Evolutionary conservation across 148 eudicot species (phyloP).

Genomic region (Cornus kousa): DNA sequence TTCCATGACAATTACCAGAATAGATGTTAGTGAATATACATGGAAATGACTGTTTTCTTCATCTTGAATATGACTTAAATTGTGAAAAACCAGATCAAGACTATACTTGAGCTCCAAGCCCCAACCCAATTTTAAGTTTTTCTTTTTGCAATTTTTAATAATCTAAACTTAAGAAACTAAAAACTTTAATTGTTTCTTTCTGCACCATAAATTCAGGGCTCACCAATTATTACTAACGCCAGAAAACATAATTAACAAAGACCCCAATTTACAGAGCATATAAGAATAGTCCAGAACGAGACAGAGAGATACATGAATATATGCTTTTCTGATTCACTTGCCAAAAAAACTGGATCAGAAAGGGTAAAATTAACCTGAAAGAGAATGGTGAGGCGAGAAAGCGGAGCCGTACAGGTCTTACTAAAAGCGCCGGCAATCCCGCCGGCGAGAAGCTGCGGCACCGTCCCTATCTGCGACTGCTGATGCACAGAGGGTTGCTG

Average conservation of each 20-base stretch:
- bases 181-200: not conserved
- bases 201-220: not conserved
- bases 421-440: slow-evolving; percentile 42
- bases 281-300: not conserved
- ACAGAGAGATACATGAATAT: too few species aligned
- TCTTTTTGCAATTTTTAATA: too few species aligned
- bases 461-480: slow-evolving; percentile 26
- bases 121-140: not conserved
- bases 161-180: not conserved
- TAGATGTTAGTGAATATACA: too few species aligned
- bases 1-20: too few species aligned
- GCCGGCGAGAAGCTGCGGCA: slow-evolving; percentile 41
- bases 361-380: slow-evolving; percentile 20
- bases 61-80: too few species aligned
- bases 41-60: too few species aligned
- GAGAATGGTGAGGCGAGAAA: slow-evolving; percentile 38
- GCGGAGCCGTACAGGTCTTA: slow-evolving; percentile 42
- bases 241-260: not conserved
- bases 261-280: not conserved
- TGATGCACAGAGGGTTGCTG: slow-evolving; percentile 11
- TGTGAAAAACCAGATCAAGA: not conserved
- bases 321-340: not conserved
- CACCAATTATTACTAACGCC: not conserved
- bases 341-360: not conserved
- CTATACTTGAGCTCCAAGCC: not conserved